Percentiles rank a stretch among this genome's conserved stretches.
Conservation (phyloP, 768 basidiomycete species). For the Lactifluus hygrophoroides region DNA sequence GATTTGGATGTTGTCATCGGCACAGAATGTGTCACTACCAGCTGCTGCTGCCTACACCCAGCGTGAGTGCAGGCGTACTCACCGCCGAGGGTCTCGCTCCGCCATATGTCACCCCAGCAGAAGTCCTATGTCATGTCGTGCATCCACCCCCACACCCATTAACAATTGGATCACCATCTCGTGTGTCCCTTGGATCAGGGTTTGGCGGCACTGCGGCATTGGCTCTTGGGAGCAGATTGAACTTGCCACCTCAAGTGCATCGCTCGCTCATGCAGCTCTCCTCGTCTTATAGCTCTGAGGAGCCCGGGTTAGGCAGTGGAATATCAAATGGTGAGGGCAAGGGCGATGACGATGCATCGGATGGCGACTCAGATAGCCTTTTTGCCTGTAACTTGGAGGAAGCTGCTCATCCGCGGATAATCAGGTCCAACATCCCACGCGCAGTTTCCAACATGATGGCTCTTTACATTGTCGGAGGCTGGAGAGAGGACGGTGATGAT, state of each 20-base stretch:
- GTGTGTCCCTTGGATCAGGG: not conserved
- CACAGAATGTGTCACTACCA: conserved; percentile 14
- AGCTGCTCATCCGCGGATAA: not conserved
- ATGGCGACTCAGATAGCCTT: conserved; percentile 20
- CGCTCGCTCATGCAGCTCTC: conserved; percentile 14
- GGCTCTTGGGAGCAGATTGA: not conserved
- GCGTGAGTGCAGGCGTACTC: conserved; percentile 11
- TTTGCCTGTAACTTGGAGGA: conserved; percentile 21
- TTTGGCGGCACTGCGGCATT: not conserved
- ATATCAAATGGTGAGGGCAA: not conserved
- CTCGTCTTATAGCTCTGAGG: conserved; percentile 14
- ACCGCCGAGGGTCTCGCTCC: not conserved
- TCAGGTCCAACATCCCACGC: not conserved
- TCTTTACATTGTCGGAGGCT: not conserved
- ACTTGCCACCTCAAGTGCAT: not conserved
- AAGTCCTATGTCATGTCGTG: not conserved
- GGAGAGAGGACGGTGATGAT: not conserved
- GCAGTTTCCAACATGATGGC: not conserved
- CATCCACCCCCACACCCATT: not conserved
- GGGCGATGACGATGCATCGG: not conserved
- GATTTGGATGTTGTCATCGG: conserved; percentile 19
- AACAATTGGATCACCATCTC: not conserved
- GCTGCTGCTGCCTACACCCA: conserved; percentile 17
- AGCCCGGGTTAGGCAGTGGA: not conserved
- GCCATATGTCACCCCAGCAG: not conserved